Base-by-base conservation (phyloP, 2,329 filamentous ascomycete species). In the Sphaerulina musiva region DNA sequence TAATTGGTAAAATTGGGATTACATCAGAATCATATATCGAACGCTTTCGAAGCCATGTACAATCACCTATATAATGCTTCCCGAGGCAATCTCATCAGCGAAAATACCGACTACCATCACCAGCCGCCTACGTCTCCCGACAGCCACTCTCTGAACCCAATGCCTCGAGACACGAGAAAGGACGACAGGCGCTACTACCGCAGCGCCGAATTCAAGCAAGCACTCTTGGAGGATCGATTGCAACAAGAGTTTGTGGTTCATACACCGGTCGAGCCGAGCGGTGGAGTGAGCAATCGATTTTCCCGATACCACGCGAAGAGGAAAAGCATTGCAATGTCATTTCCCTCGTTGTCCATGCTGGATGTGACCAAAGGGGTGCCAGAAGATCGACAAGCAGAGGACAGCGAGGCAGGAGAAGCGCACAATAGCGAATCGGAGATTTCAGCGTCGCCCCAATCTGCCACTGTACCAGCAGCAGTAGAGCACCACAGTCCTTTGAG, bases 181-280 rank as follows among this genome's bases (percentile, higher is more conserved):
- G 48, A 60, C 23, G 53, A 60, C 43, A 54, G 38, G 26, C 45
- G 58, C 23, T 60, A 60, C 44, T 60, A 58, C 41, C 53, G 58
- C 12, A 58, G 53, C 40, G 51, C 55, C 23, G 58, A 60, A 40
- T 60, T 60, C 20, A 55, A 60, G 46, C 55, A 56, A 51, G 58
- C 58, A 26, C 42, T 60, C 11, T 44, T 58, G 7, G 53, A 60
- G 20, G 51, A 56, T 14, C 56, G 55, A 38, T 54, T 56, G 23
- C 55, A 54, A 46, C 29, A 48, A 11, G 54, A 29, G 11, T 41
- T 58, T 14, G 54, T 50, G 6, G 17, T 50, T 10, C 40, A 32
- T 7, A 32, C 51, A 8, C 11, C 34, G 20, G 11, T 31, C 23
- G 39, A 48, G 14, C 38, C 31, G 4, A 31, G 23, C 11, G 11